Conservation (phyloP, 148 eudicot genomes). For the Tetragonia tetragonoides region DNA sequence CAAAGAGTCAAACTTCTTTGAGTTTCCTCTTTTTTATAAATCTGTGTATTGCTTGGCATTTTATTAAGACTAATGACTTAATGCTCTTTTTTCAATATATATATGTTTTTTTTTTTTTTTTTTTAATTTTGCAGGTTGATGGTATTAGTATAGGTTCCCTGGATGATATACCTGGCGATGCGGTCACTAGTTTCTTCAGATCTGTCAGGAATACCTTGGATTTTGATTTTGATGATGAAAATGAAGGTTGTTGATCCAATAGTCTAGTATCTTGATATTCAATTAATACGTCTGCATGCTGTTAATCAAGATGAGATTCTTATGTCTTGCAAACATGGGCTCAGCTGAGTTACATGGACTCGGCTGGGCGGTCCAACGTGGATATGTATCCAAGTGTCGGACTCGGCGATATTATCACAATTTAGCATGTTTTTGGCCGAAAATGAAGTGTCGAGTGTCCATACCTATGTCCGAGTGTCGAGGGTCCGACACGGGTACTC, state of each 20-base stretch:
- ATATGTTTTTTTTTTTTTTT: background rate
- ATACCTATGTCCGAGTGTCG: too few relatives aligned
- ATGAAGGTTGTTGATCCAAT: conserved; percentile 57
- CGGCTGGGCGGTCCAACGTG: too few relatives aligned
- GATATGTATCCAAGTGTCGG: too few relatives aligned
- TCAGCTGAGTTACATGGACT: too few relatives aligned
- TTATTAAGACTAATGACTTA: background rate
- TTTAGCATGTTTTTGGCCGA: too few relatives aligned
- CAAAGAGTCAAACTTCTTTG: too few relatives aligned
- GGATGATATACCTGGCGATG: conserved; percentile 78
- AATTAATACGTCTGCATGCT: background rate
- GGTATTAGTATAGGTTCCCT: conserved; percentile 74
- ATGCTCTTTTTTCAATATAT: conserved; percentile 1
- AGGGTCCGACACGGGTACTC: too few relatives aligned
- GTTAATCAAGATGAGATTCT: background rate
- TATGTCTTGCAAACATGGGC: background rate
- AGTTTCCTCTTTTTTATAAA: background rate
- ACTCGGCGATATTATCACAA: too few relatives aligned
- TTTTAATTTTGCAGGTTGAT: conserved; percentile 53
- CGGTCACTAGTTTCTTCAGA: conserved; percentile 70
- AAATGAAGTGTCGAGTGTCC: too few relatives aligned
- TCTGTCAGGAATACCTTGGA: conserved; percentile 88
- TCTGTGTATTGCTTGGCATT: background rate
- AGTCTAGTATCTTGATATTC: background rate
- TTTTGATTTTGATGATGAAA: conserved; percentile 94